Percentiles rank a stretch among this genome's conserved stretches.
phyloP scores from a whole-genome alignment of 1,139 yeast species.

The Magnusiomyces magnusii region DNA sequence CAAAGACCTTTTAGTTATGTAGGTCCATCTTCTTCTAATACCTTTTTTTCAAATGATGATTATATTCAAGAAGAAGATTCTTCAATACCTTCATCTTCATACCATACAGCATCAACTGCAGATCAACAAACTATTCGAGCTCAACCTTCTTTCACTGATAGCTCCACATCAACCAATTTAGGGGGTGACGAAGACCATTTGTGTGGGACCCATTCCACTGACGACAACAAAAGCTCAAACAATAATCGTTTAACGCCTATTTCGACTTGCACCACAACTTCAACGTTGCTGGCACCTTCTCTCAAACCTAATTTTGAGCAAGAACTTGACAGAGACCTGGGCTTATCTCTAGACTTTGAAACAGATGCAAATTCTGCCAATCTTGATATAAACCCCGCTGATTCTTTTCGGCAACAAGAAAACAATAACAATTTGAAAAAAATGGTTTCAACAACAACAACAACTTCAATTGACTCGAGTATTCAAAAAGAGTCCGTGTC shows the following conservation, averaged over 20 bases:
- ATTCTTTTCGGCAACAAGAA: not conserved
- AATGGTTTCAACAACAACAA: not conserved
- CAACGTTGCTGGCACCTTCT: not conserved
- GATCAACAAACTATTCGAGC: not conserved
- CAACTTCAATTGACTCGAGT: not conserved
- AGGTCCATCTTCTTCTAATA: not conserved
- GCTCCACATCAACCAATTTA: not conserved
- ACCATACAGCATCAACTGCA: not conserved
- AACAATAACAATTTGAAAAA: not conserved
- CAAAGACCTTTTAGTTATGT: not conserved
- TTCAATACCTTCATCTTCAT: not conserved
- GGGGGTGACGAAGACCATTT: not conserved
- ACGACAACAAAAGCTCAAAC: not conserved
- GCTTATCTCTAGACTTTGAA: not conserved
- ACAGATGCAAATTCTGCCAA: not conserved
- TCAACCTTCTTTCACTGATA: not conserved
- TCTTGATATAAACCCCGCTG: not conserved
- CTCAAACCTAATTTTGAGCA: not conserved
- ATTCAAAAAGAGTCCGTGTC: not conserved
- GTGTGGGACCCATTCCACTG: not conserved
- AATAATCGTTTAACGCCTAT: not conserved
- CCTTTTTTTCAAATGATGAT: not conserved
- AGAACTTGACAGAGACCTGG: not conserved
- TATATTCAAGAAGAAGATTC: not conserved
- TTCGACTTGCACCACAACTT: not conserved